A percentile compares a stretch with the other conserved stretches of the same genome.
phyloP scores from a whole-genome alignment of 2,329 filamentous ascomycete genomes.

The Piedraia hortae region DNA sequence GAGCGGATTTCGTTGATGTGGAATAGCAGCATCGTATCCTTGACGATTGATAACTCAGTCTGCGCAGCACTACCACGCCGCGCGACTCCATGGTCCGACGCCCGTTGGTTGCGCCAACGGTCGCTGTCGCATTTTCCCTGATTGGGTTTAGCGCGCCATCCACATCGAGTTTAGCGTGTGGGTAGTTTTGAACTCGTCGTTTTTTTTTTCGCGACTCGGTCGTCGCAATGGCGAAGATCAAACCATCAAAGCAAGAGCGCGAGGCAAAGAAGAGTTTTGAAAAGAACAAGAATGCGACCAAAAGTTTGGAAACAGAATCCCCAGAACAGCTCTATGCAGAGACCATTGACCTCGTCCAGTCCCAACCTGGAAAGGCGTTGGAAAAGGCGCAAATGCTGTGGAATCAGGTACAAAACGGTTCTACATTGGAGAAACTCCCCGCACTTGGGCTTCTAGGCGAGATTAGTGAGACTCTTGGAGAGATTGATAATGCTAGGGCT shows the following conservation, averaged over 20 bases:
- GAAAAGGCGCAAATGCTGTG: constrained; percentile 26
- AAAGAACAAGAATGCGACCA: constrained; percentile 11
- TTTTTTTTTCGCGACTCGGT: too few species aligned
- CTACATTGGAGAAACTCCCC: constrained; percentile 22
- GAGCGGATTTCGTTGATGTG: constrained; percentile 1
- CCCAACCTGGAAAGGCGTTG: constrained; percentile 29
- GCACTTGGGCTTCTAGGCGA: constrained; percentile 55
- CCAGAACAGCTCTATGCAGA: constrained; percentile 28
- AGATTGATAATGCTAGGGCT: constrained; percentile 43
- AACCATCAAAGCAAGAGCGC: constrained; percentile 22
- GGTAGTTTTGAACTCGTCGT: too few species aligned
- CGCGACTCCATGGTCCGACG: too few species aligned
- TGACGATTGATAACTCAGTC: too few species aligned
- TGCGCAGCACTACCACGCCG: too few species aligned
- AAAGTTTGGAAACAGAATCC: too few species aligned
- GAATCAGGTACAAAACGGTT: constrained; percentile 16
- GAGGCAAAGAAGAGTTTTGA: constrained; percentile 19
- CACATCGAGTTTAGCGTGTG: too few species aligned
- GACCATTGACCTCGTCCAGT: constrained; percentile 28
- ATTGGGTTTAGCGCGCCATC: too few species aligned
- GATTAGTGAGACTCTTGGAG: constrained; percentile 57
- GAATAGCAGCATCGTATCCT: too few species aligned
- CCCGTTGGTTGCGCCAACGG: too few species aligned
- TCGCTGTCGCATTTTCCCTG: too few species aligned
- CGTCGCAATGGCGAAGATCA: constrained; percentile 10